phyloP scores from a whole-genome alignment of 2,329 filamentous ascomycete species.

The Paramyrothecium roridum region DNA sequence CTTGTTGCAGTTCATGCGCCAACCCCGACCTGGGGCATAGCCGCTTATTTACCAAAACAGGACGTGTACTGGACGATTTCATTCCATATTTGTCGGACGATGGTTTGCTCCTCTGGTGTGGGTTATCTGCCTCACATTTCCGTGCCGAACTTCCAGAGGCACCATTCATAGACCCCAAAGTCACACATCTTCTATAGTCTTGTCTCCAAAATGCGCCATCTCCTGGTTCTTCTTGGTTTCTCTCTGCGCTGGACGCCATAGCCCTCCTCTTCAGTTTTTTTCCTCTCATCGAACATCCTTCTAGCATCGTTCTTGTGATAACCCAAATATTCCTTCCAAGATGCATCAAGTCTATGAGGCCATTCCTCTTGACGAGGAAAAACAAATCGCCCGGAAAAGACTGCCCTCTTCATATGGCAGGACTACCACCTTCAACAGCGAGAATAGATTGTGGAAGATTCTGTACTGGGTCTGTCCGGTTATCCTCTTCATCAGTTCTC shows the following conservation, averaged over 20 bases:
- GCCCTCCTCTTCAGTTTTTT: too few species aligned
- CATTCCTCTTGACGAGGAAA: constrained; percentile 14
- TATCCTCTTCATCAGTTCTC: neutral
- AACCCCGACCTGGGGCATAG: too few species aligned
- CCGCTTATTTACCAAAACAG: neutral
- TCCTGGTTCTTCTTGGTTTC: neutral
- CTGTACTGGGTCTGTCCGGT: neutral
- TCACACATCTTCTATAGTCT: too few species aligned
- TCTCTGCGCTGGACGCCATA: too few species aligned
- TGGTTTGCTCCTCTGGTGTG: neutral
- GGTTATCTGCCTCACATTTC: too few species aligned
- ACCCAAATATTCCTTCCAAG: constrained; percentile 3
- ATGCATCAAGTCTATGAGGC: constrained; percentile 9
- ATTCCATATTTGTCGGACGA: constrained; percentile 1
- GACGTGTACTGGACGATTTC: neutral
- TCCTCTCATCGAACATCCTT: neutral
- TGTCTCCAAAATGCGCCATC: neutral
- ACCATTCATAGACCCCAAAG: too few species aligned
- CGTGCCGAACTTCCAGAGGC: too few species aligned
- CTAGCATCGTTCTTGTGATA: neutral
- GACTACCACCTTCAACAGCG: constrained; percentile 2
- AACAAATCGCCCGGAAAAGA: neutral
- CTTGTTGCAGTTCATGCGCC: neutral
- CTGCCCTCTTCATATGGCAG: neutral
- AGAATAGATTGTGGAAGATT: constrained; percentile 3